Evolutionary conservation across 306 rosid genomes (phyloP), one percentile per base, ranked within the genome.

Genomic region (Cyamopsis tetragonoloba): DNA sequence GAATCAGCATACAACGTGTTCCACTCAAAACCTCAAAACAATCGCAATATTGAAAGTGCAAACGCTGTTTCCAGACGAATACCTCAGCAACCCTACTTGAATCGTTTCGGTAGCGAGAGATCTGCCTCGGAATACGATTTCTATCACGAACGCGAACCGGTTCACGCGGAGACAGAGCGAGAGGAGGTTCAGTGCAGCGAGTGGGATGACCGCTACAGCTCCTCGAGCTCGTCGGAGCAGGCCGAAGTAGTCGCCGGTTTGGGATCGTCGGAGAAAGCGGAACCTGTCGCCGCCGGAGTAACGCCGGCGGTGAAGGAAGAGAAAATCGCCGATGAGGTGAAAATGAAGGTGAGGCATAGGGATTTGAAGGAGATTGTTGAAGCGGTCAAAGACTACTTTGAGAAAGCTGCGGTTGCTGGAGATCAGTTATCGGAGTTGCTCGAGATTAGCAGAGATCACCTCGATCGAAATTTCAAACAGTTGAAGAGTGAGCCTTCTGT

Each of bases 141-240:
- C 35, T 47, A 46, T 11, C 9, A 4, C 37, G 23, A 49, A 46
- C 43, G 0, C 23, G 58, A 46, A 39, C 57, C 64, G 4, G 61
- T 20, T 54, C 22, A 80, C 55, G 64, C 81, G 0, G 83, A 78
- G 70, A 57, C 87, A 4, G 96, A 90, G 77, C 76, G 96, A 3
- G 99, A 93, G 62, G 99, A 93, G 83, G 99, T 93, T 30, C 92
- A 70, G 27, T 93, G 97, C 66, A 93, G 99, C 74, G 97, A 93
- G 49, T 93, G 99, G 99, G 97, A 72, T 13, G 99, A 86, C 59
- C 95, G 78, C 3, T 88, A 82, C 84, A 84, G 90, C 74, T 82
- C 85, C 13, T 68, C 89, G 35, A 86, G 84, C 50, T 86, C 99
- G 11, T 87, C 88, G 7, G 76, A 83, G 2, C 84, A 50, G 4